Evolutionary conservation across 1,284 basidiomycete genomes (phyloP).

Genomic region (Fomitopsis betulina): DNA sequence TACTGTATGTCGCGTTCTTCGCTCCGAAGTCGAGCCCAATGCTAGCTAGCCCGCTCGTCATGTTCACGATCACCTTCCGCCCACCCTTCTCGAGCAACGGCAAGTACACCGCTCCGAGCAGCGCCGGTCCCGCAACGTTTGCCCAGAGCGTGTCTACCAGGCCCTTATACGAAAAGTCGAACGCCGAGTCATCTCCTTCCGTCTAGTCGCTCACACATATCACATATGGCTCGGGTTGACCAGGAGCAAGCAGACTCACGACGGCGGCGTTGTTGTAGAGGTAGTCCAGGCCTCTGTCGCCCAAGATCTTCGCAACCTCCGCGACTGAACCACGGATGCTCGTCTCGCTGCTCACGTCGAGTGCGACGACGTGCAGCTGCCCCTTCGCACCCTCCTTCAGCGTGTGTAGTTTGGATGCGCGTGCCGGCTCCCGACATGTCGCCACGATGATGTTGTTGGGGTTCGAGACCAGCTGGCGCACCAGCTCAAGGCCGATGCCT

Average conservation of each 20-base stretch:
- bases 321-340: slow-evolving; percentile 26
- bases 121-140: slow-evolving; percentile 31
- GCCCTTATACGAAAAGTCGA: slow-evolving; percentile 18
- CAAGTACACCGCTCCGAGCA: slow-evolving; percentile 28
- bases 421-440: slow-evolving; percentile 31
- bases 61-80: slow-evolving; percentile 32
- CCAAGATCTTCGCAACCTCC: slow-evolving; percentile 24
- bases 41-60: slow-evolving; percentile 28
- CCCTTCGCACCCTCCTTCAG: slow-evolving; percentile 23
- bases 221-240: not conserved
- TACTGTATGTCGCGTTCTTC: slow-evolving; percentile 24
- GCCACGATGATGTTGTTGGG: slow-evolving; percentile 34
- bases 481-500: slow-evolving; percentile 37
- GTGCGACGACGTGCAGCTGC: slow-evolving; percentile 29
- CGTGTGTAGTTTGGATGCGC: slow-evolving; percentile 24
- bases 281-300: slow-evolving; percentile 26
- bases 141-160: slow-evolving; percentile 21
- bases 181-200: slow-evolving; percentile 21
- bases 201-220: slow-evolving; percentile 14
- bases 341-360: slow-evolving; percentile 28
- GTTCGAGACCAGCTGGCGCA: slow-evolving; percentile 29
- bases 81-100: slow-evolving; percentile 28
- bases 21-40: slow-evolving; percentile 22
- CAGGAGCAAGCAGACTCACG: not conserved
- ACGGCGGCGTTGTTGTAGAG: slow-evolving; percentile 1